Evolutionary conservation across 495 filamentous ascomycete species (phyloP).

Genomic region (Penicillium malachiteum): DNA sequence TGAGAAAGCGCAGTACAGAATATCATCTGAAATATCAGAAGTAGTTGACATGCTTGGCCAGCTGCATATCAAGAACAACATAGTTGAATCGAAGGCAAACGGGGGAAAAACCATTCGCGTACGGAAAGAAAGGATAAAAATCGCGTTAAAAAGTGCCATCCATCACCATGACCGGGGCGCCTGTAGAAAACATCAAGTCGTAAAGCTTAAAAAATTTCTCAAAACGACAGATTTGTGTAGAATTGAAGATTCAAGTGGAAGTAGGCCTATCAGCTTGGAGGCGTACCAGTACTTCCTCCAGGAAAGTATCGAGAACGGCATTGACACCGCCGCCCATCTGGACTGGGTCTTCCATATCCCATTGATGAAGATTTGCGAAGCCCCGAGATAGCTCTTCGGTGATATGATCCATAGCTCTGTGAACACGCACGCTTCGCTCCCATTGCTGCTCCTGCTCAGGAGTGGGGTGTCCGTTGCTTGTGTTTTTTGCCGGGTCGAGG

Average conservation of each 20-base stretch:
- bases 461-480: conserved; percentile 7
- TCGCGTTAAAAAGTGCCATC: background rate
- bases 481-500: conserved; percentile 19
- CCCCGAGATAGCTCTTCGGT: conserved; percentile 73
- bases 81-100: background rate
- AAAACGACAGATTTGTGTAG: background rate
- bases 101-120: background rate
- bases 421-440: conserved; percentile 64
- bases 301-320: conserved; percentile 82
- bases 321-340: conserved; percentile 88
- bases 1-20: background rate
- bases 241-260: background rate
- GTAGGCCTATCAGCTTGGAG: conserved; percentile 52
- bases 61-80: background rate
- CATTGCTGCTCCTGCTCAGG: conserved; percentile 34
- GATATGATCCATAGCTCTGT: conserved; percentile 76
- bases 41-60: background rate
- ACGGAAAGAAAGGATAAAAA: background rate
- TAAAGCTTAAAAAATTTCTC: background rate
- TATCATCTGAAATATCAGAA: background rate
- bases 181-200: background rate
- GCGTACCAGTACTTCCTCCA: conserved; percentile 92
- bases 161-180: background rate
- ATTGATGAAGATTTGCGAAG: conserved; percentile 83
- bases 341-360: conserved; percentile 78